Conservation (phyloP, 352 stramenopile genomes). For the Phytophthora quininea region DNA sequence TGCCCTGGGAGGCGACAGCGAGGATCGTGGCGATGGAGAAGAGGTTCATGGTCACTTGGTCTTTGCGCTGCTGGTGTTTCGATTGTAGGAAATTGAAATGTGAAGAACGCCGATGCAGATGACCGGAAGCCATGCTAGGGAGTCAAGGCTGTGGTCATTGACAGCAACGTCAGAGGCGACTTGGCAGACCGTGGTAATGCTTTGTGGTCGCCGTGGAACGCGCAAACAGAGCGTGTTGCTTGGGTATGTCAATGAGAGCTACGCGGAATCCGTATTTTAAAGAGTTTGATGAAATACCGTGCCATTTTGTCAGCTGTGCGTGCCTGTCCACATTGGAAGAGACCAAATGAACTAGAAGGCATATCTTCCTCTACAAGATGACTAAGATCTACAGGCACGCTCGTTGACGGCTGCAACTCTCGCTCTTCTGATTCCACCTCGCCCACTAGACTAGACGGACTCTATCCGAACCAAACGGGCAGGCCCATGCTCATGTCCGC, state of each 20-base stretch:
- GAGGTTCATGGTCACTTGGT: neutral
- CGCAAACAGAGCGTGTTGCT: too few species aligned
- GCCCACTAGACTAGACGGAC: too few species aligned
- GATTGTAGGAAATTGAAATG: neutral
- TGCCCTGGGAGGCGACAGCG: neutral
- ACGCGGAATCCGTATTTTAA: neutral
- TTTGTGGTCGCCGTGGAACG: neutral
- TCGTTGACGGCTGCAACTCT: too few species aligned
- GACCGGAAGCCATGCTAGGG: neutral
- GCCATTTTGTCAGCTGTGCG: neutral
- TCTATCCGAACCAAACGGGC: too few species aligned
- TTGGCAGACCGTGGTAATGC: neutral
- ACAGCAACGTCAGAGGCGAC: neutral
- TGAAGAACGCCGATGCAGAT: neutral
- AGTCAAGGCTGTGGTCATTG: neutral
- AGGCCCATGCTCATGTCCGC: too few species aligned
- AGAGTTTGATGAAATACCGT: neutral
- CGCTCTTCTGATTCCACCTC: too few species aligned
- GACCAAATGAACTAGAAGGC: neutral
- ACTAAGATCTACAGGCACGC: neutral
- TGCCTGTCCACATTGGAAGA: neutral
- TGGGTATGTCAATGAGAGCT: too few species aligned
- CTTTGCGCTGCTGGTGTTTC: neutral
- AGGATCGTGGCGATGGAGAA: neutral
- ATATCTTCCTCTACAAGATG: neutral